Base-by-base conservation (phyloP, 2,329 filamentous ascomycete species). In the Colletotrichum eleusines region DNA sequence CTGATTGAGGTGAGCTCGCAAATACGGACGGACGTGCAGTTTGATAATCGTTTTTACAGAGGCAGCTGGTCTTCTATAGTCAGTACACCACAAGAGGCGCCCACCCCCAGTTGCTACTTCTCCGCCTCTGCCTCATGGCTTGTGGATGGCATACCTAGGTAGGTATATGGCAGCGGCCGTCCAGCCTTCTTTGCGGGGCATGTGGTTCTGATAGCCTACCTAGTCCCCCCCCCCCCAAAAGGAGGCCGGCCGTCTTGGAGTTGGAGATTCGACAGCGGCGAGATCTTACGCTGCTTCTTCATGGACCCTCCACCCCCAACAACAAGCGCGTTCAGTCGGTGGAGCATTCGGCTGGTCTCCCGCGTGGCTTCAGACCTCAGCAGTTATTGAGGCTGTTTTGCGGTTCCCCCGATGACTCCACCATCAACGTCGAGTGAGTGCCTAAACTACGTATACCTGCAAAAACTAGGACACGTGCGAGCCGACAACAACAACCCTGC, bases 121-220 rank as follows among this genome's bases (percentile, higher is more conserved):
- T 66, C 67, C 67, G 67, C 67, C 67, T 67, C 53, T 50, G 42
- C 63, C 44, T 53, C 38, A 44, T 28, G 42, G 38, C 31, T 40
- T 71, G 68, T 68, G 68, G 68, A 68, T 63, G 63, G 42, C 35
- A 71, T n/a, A n/a, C n/a, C n/a, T n/a, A n/a, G n/a, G n/a, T n/a
- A n/a, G n/a, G n/a, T n/a, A n/a, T 68, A 44, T 23, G 33, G 33
- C 64, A 68, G 58, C 68, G 58, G 64, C 38, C 42, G 46, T 71
- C 68, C 64, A 71, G 68, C 68, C 68, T 71, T 71, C 68, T 71
- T 71, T 71, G 68, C 68, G 68, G 68, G 64, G 68, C 64, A 71
- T 53, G 68, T 71, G 68, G 68, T 68, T 71, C 64, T 71, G 44
- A 20, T 40, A 62, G 67, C 63, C 68, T 53, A 54, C 63, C 68